Evolutionary conservation across 163 green algal species (phyloP), one percentile per base, ranked within the genome.

Genomic region (Prototheca cutis): DNA sequence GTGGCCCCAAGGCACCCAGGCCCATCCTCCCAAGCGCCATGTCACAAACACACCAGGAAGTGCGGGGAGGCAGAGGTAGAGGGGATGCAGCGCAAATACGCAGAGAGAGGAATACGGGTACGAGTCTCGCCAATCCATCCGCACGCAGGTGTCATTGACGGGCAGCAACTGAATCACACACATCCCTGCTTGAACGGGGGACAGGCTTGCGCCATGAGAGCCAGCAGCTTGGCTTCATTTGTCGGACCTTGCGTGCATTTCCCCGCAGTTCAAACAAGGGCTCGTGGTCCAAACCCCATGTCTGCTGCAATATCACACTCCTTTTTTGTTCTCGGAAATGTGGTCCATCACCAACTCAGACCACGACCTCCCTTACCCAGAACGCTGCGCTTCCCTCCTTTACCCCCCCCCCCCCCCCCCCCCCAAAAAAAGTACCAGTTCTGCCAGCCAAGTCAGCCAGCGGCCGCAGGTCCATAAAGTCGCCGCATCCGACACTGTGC

Each of bases 61-160:
- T 2, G 68, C 75, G 6, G 85, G 59, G 47, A 95, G 58, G 7
- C 69, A 74, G 18, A 97, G 63, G 72, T 97, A 97, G 60, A 94
- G 70, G 6, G 90, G 91, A 71, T 98, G 91, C 53, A 98, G 75
- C 18, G 91, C 91, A 72, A 91, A 89, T 7, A 89, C 85, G 32
- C 85, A 96, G 1, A 97, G 61, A 19, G 81, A 86, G 66, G 72
- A 88, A 77, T 98, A 98, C 6, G 91, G 91, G 67, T 98, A 98
- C 18, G 77, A 91, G 77, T 98, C 91, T 75, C 84, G 89, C 84
- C 84, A 97, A 47, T 73, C 93, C 61, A 68, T 65, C 66, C 84
- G 74, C 61, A 98, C 91, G 24, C 62, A 79, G 6, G 91, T 98
- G 81, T 97, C 91, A 70, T 94, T 95, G 4, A 98, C 79, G 2